phyloP scores from a whole-genome alignment of 2,329 filamentous ascomycete genomes.

The Zymoseptoria passerinii region DNA sequence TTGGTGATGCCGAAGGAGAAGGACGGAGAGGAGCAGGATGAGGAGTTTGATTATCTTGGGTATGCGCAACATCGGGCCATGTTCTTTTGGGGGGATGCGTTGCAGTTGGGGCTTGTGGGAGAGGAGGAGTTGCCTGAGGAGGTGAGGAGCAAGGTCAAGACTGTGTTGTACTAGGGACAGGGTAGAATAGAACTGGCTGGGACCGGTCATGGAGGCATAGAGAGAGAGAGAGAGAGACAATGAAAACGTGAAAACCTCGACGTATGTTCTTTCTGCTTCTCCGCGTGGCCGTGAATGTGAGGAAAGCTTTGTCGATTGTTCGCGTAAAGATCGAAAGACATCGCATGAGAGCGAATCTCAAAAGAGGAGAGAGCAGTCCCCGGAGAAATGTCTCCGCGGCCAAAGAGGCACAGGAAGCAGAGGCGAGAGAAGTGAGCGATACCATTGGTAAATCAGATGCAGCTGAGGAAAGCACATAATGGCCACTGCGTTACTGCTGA shows the following conservation, averaged over 20 bases:
- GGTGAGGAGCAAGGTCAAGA: conserved; percentile 58
- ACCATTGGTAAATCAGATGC: background rate
- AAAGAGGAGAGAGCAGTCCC: no score
- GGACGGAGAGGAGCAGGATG: conserved; percentile 50
- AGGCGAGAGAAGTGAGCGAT: background rate
- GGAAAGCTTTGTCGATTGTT: no score
- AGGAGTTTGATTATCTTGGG: conserved; percentile 85
- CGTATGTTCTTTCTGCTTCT: background rate
- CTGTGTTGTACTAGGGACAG: conserved; percentile 52
- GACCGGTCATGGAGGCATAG: background rate
- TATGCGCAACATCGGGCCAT: conserved; percentile 86
- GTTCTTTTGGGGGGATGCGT: conserved; percentile 90
- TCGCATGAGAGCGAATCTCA: background rate
- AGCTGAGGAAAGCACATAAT: background rate
- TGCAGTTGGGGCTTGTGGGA: conserved; percentile 66
- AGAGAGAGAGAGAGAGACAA: background rate
- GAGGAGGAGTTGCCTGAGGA: conserved; percentile 65
- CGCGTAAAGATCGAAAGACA: background rate
- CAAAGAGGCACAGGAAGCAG: background rate
- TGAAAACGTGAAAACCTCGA: background rate
- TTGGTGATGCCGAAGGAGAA: conserved; percentile 28
- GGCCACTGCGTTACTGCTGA: background rate
- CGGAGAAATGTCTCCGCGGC: no score
- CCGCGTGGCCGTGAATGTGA: background rate
- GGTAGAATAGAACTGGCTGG: background rate